Percentiles rank a stretch among this genome's conserved stretches.
These are phyloP conservation scores for Halteria grandinella DNA, from an alignment of 73 alveolate species.

Conservation along the genomic window DNA sequence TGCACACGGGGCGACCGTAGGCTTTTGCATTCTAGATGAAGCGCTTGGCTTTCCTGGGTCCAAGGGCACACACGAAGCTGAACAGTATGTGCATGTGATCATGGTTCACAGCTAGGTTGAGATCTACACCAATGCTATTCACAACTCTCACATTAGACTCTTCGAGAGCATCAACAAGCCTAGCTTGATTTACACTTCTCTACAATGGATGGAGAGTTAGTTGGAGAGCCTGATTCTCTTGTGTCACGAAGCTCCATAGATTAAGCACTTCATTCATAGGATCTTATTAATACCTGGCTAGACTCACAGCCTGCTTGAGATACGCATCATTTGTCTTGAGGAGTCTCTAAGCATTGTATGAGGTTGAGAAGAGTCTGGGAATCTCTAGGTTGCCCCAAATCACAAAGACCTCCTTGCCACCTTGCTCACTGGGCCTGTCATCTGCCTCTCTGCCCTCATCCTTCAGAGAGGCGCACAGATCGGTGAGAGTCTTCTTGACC, in stretches of 20 bases:
- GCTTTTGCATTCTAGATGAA: slow-evolving; percentile 58
- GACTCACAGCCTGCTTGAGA: slow-evolving; percentile 56
- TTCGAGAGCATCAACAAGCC: slow-evolving; percentile 59
- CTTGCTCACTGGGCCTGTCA: neutral
- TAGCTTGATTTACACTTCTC: slow-evolving; percentile 49
- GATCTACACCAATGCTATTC: slow-evolving; percentile 75
- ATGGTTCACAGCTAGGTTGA: slow-evolving; percentile 73
- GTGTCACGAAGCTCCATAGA: slow-evolving; percentile 59
- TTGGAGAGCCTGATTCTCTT: slow-evolving; percentile 62
- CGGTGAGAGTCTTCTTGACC: slow-evolving; percentile 12
- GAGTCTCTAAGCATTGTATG: slow-evolving; percentile 55
- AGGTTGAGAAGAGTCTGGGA: slow-evolving; percentile 76
- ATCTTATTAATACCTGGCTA: slow-evolving; percentile 67
- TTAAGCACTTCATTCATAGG: slow-evolving; percentile 76
- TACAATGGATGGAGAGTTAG: slow-evolving; percentile 63
- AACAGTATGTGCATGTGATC: slow-evolving; percentile 77
- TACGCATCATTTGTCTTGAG: slow-evolving; percentile 2
- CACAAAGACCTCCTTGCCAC: slow-evolving; percentile 47
- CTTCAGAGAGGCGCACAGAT: neutral
- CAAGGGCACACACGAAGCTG: slow-evolving; percentile 81
- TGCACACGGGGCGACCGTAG: slow-evolving; percentile 10
- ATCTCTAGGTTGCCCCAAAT: slow-evolving; percentile 62
- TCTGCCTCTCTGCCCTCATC: slow-evolving; percentile 7
- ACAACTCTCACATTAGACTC: slow-evolving; percentile 48
- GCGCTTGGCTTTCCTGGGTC: slow-evolving; percentile 84